A percentile compares a stretch with the other conserved stretches of the same genome.
phyloP scores from a whole-genome alignment of 139 green algal genomes.

The Coelastrella sp. region DNA sequence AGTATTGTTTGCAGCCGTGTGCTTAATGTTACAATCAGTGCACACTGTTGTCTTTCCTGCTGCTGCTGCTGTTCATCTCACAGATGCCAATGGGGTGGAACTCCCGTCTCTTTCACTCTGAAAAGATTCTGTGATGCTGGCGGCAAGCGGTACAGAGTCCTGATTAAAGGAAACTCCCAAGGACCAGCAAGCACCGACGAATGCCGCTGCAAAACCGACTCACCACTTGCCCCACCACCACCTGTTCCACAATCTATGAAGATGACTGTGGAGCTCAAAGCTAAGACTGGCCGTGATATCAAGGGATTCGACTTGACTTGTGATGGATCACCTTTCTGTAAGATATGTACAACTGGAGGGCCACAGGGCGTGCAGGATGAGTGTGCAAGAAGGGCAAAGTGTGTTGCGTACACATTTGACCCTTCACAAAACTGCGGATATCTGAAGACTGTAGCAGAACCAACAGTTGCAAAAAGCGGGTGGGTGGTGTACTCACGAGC shows the following conservation, averaged over 20 bases:
- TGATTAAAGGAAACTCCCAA: conserved; percentile 22
- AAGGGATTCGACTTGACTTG: neutral
- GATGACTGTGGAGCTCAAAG: neutral
- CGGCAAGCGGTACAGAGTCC: conserved; percentile 3
- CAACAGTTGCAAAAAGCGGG: neutral
- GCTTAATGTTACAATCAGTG: neutral
- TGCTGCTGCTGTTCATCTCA: conserved; percentile 30
- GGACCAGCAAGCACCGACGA: neutral
- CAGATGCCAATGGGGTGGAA: conserved; percentile 23
- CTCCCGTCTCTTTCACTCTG: conserved; percentile 2
- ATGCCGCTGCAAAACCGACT: neutral
- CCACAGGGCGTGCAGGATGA: neutral
- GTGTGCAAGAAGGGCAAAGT: neutral
- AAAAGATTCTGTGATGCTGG: neutral
- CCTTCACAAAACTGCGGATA: neutral
- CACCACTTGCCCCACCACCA: neutral
- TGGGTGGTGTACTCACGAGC: neutral
- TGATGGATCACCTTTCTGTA: neutral
- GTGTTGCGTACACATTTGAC: neutral
- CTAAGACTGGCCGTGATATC: neutral
- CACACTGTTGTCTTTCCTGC: neutral
- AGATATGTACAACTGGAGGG: conserved; percentile 18
- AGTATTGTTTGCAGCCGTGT: no score
- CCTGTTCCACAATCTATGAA: neutral
- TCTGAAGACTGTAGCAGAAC: neutral